These are phyloP conservation scores for Euphorbia tirucalli DNA, from an alignment of 345 rosid genomes.

Conservation along the genomic window DNA sequence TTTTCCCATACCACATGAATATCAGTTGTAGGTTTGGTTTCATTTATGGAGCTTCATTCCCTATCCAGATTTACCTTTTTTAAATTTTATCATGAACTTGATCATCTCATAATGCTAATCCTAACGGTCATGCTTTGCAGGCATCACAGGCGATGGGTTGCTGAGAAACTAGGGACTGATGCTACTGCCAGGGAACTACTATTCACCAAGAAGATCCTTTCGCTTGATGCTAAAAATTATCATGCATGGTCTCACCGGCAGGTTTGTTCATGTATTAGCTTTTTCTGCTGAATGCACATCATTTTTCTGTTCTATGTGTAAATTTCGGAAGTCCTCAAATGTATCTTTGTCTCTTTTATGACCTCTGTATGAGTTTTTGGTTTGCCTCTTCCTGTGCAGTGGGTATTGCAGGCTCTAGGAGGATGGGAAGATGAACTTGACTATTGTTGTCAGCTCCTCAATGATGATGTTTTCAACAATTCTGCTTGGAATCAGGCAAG, in stretches of 20 bases:
- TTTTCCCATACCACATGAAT: neutral
- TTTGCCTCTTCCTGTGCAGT: constrained; percentile 41
- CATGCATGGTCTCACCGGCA: constrained; percentile 98
- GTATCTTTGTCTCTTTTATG: too few species aligned
- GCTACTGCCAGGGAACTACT: constrained; percentile 61
- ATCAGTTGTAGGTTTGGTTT: neutral
- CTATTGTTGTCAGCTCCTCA: constrained; percentile 65
- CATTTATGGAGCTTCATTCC: constrained; percentile 3
- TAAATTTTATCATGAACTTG: neutral
- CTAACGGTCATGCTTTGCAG: constrained; percentile 32
- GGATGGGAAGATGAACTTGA: constrained; percentile 93
- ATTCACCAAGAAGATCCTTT: constrained; percentile 58
- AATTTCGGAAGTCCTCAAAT: neutral
- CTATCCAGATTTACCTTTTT: constrained; percentile 5
- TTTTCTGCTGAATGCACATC: neutral
- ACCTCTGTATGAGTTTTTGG: neutral
- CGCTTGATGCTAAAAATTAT: constrained; percentile 76
- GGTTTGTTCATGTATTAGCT: constrained; percentile 41
- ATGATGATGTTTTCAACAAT: constrained; percentile 81
- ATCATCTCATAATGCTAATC: neutral
- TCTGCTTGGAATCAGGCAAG: constrained; percentile 97
- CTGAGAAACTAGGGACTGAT: constrained; percentile 72
- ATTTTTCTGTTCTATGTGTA: neutral
- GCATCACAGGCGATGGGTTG: constrained; percentile 98
- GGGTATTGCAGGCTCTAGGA: constrained; percentile 76